Evolutionary conservation across 345 rosid species (phyloP), one percentile per base, ranked within the genome.

Genomic region (Acer campestre): DNA sequence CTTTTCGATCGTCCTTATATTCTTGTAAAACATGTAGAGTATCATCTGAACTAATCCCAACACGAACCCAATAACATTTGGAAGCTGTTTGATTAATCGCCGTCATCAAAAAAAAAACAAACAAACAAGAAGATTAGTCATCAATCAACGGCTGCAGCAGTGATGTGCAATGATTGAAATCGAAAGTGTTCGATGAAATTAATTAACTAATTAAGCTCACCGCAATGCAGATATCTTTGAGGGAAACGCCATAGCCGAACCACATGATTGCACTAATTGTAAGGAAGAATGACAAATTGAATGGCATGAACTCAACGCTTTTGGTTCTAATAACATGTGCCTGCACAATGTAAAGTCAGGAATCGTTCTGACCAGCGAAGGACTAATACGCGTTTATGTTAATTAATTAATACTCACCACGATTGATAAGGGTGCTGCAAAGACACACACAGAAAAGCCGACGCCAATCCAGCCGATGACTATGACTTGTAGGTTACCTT

Each of bases 231-330:
- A 84, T 69, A 84, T 96, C 97, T 35, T 84, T 77, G 3, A 64
- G 66, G 67, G 90, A 81, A 27, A 92, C 73, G 5, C 99, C 99
- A 58, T 93, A 96, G 31, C 83, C 82, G 77, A 94, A 92, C 99
- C 99, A 94, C 84, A 87, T 81, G 27, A 89, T 67, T 14, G 99
- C 99, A 68, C 91, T 89, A 74, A 94, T 29, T 23, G 98, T 94
- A 38, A 96, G 95, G 85, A 85, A 92, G 80, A 94, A 85, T 14
- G 99, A 94, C 22, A 96, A 77, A 74, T 81, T 80, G 74, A 96
- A 89, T 1, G 99, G 99, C 99, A 96, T 96, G 86, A 88, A 96
- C 75, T 92, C 97, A 10, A 96, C 99, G 55, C 99, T 96, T 61
- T 78, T 89, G 20, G 98, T 96, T 38, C 87, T 74, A 40, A 96